phyloP scores from a whole-genome alignment of 306 rosid genomes.

The Vigna trinervia region DNA sequence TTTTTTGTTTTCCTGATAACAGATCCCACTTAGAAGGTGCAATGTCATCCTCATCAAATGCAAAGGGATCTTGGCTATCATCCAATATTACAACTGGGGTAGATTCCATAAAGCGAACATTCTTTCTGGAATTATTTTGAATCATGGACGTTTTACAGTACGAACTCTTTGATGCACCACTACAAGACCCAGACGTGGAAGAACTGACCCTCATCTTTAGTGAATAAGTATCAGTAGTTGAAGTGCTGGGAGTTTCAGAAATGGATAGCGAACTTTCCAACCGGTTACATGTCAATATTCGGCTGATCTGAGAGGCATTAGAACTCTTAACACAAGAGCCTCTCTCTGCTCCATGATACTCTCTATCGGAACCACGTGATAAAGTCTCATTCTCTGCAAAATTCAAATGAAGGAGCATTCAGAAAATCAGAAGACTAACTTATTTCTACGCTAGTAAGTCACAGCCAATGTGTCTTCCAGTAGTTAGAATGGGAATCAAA shows the following conservation, averaged over 20 bases:
- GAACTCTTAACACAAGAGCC: slow-evolving; percentile 59
- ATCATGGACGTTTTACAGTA: slow-evolving; percentile 44
- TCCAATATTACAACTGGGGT: slow-evolving; percentile 54
- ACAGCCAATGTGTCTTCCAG: slow-evolving; percentile 27
- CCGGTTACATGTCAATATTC: slow-evolving; percentile 44
- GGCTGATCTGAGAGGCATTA: slow-evolving; percentile 49
- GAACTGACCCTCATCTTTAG: slow-evolving; percentile 68
- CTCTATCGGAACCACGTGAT: slow-evolving; percentile 53
- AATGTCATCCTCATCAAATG: slow-evolving; percentile 90
- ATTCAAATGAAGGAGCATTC: slow-evolving; percentile 42
- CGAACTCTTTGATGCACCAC: slow-evolving; percentile 66
- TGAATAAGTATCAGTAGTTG: slow-evolving; percentile 59
- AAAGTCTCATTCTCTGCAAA: slow-evolving; percentile 54
- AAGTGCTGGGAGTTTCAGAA: slow-evolving; percentile 78
- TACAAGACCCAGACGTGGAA: slow-evolving; percentile 67
- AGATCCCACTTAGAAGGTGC: slow-evolving; percentile 93
- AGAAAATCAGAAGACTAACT: slow-evolving; percentile 35
- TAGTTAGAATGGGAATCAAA: slow-evolving; percentile 20
- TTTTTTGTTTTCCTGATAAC: slow-evolving; percentile 69
- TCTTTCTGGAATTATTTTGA: slow-evolving; percentile 54
- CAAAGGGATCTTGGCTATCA: slow-evolving; percentile 87
- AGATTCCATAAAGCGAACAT: slow-evolving; percentile 50
- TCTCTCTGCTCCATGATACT: slow-evolving; percentile 43
- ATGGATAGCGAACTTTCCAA: slow-evolving; percentile 55
- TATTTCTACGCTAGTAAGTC: slow-evolving; percentile 16